These are phyloP conservation scores for Candida albicans DNA, from an alignment of 1,139 yeast species.

Conservation along the genomic window DNA sequence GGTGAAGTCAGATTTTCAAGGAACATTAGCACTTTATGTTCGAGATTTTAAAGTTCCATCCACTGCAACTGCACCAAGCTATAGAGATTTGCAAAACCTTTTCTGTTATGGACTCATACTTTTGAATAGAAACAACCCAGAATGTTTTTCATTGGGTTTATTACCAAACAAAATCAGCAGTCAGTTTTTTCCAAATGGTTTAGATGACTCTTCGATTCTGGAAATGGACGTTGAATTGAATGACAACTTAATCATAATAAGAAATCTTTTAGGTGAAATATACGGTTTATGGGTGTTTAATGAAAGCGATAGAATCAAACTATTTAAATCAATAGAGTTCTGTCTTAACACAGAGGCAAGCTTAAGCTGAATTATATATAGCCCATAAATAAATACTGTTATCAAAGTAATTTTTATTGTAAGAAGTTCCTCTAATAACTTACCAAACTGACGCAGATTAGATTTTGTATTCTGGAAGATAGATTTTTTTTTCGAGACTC, in stretches of 20 bases:
- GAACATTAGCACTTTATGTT: conserved; percentile 77
- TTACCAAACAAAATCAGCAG: conserved; percentile 56
- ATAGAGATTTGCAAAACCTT: conserved; percentile 46
- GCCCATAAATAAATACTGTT: not conserved
- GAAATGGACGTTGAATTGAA: conserved; percentile 74
- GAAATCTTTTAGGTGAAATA: conserved; percentile 72
- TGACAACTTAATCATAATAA: conserved; percentile 77
- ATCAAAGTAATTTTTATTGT: no score
- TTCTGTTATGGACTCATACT: conserved; percentile 80
- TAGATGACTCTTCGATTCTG: conserved; percentile 44
- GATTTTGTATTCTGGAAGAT: no score
- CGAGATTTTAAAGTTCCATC: conserved; percentile 47
- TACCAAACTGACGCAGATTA: no score
- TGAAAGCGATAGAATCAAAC: conserved; percentile 66
- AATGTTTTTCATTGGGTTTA: conserved; percentile 79
- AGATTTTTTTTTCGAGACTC: no score
- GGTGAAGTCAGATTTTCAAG: conserved; percentile 78
- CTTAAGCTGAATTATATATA: conserved; percentile 2
- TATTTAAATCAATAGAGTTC: conserved; percentile 59
- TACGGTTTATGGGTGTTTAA: conserved; percentile 90
- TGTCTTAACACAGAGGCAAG: conserved; percentile 44
- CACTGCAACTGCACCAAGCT: conserved; percentile 24
- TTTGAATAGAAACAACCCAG: conserved; percentile 70
- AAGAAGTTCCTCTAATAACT: no score
- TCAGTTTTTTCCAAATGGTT: conserved; percentile 40